Percentiles rank a stretch among this genome's conserved stretches.
Conservation (phyloP, 257 asterid species). For the Osmanthus fragrans region DNA sequence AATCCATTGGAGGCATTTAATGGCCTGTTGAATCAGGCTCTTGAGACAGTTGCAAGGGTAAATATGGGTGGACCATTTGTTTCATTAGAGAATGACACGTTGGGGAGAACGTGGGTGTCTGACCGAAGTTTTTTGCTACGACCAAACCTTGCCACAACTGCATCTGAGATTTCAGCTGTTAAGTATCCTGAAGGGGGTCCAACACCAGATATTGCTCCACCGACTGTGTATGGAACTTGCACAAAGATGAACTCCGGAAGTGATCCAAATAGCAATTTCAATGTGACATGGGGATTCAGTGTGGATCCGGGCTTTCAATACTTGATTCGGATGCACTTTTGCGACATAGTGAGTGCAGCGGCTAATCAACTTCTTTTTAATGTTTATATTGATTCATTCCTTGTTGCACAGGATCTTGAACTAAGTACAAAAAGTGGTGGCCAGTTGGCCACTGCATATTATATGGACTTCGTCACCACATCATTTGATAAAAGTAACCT, state of each 20-base stretch:
- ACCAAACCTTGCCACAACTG: slow-evolving; percentile 30
- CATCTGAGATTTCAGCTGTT: slow-evolving; percentile 46
- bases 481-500: slow-evolving; percentile 30
- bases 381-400: slow-evolving; percentile 47
- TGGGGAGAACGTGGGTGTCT: slow-evolving; percentile 71
- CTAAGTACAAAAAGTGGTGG: slow-evolving; percentile 30
- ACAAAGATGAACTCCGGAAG: slow-evolving; percentile 45
- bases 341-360: slow-evolving; percentile 65
- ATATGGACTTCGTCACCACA: slow-evolving; percentile 57
- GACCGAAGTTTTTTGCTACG: slow-evolving; percentile 45
- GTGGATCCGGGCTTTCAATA: slow-evolving; percentile 69
- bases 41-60: slow-evolving; percentile 70
- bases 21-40: slow-evolving; percentile 47
- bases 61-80: slow-evolving; percentile 88
- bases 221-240: slow-evolving; percentile 79
- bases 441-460: slow-evolving; percentile 54
- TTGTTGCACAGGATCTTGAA: slow-evolving; percentile 53
- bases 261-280: slow-evolving; percentile 52
- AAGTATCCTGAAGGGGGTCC: slow-evolving; percentile 61
- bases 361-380: slow-evolving; percentile 58
- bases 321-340: slow-evolving; percentile 67
- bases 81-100: slow-evolving; percentile 53
- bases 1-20: slow-evolving; percentile 44
- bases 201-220: slow-evolving; percentile 58
- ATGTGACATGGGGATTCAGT: slow-evolving; percentile 66